Evolutionary conservation across 208 protist species (phyloP).

Genomic region (Crithidia expoeki): DNA sequence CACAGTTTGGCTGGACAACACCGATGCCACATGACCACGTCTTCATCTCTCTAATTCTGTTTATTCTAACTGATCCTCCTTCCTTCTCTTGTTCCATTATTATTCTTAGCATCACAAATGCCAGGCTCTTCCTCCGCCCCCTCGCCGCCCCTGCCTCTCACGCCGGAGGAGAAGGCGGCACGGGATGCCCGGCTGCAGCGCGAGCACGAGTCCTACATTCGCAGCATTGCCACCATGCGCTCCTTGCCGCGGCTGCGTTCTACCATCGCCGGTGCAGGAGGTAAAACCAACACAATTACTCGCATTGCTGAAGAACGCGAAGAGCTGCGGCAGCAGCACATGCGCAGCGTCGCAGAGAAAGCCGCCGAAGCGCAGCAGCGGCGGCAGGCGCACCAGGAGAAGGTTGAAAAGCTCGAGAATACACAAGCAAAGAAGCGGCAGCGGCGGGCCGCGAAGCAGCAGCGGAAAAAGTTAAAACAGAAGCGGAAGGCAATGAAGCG

Average conservation of each 20-base stretch:
- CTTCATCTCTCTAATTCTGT: not conserved
- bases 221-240: constrained; percentile 71
- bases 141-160: constrained; percentile 41
- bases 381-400: constrained; percentile 47
- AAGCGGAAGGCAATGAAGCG: constrained; percentile 24
- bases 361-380: constrained; percentile 35
- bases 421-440: constrained; percentile 66
- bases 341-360: constrained; percentile 42
- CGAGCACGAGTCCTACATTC: constrained; percentile 78
- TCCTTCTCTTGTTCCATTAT: not conserved
- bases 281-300: constrained; percentile 74
- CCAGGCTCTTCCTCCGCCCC: constrained; percentile 10
- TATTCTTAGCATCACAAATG: constrained; percentile 1
- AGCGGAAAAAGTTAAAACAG: constrained; percentile 34
- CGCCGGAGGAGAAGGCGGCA: constrained; percentile 55
- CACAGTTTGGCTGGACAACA: too few species aligned
- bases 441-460: constrained; percentile 37
- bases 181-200: constrained; percentile 66
- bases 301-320: constrained; percentile 75
- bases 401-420: constrained; percentile 43
- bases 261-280: constrained; percentile 82
- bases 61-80: not conserved
- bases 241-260: constrained; percentile 76
- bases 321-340: constrained; percentile 50
- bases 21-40: not conserved